Percentiles rank a stretch among this genome's conserved stretches.
Conservation (phyloP, 129 eudicot genomes). For the Flaveria sonorensis region DNA sequence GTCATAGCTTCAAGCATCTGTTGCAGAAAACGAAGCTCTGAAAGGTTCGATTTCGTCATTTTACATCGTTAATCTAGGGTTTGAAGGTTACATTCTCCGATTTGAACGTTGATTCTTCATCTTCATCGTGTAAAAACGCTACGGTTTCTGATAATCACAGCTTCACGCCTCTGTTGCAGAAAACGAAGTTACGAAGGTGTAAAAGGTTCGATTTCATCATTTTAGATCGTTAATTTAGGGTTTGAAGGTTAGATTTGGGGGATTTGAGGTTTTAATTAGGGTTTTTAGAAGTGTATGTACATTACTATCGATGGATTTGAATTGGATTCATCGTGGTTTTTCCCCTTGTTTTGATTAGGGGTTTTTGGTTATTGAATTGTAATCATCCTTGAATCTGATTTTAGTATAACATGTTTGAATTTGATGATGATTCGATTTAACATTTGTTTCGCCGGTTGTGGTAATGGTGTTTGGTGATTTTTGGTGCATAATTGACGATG, state of each 20-base stretch:
- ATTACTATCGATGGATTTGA: neutral
- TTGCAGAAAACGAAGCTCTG: too few species aligned
- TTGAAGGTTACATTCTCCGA: too few species aligned
- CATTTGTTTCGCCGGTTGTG: slow-evolving; percentile 15
- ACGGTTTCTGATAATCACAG: too few species aligned
- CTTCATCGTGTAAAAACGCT: too few species aligned
- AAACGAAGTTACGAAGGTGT: too few species aligned
- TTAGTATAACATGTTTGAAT: neutral
- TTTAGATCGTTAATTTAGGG: neutral
- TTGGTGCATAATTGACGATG: neutral
- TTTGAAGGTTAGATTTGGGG: too few species aligned
- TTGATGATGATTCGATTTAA: neutral
- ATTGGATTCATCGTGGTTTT: neutral
- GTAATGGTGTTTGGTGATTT: neutral
- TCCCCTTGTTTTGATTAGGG: neutral
- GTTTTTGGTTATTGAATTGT: neutral
- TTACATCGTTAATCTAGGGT: too few species aligned
- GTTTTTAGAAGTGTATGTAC: neutral
- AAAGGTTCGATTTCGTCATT: too few species aligned
- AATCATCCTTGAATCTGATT: slow-evolving; percentile 20
- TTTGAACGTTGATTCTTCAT: too few species aligned
- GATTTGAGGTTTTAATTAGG: too few species aligned
- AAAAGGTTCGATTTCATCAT: neutral
- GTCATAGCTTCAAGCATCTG: too few species aligned
- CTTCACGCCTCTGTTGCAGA: too few species aligned